Evolutionary conservation across 2,329 filamentous ascomycete species (phyloP), one percentile per base, ranked within the genome.

Genomic region (Dactylellina cionopaga): DNA sequence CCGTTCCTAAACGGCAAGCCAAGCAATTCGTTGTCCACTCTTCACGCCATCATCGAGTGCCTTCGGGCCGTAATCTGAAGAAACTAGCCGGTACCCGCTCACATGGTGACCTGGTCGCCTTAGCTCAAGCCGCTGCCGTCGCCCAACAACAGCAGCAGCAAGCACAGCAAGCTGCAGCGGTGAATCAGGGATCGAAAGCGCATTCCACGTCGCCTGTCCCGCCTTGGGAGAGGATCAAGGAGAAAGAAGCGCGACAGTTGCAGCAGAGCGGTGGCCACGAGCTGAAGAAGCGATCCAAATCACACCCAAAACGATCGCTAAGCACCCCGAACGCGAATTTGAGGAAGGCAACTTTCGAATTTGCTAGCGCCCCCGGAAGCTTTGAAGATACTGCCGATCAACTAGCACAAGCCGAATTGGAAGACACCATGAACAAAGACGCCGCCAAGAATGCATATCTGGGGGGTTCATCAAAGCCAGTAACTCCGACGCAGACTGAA

Each of bases 21-120:
- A 74, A 74, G 47, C 69, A 74, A 52, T 74, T 68, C 69, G 69
- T 68, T 59, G 69, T 74, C 39, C 69, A 74, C 49, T 55, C n/a
- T n/a, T 58, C 69, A 62, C 69, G 69, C 55, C 69, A 74, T 54
- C 54, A 74, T 58, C 69, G 69, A 55, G 69, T 74, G 25, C 69
- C 69, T 25, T 66, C 62, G 15, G 69, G 63, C 39, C 62, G 62
- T 25, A 68, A 74, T 51, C 63, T 66, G 37, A 74, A 74, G 51
- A 74, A 74, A 46, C 69, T 74, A 17, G 66, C 66, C 44, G 68
- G 59, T 27, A 65, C 68, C 46, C 68, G 68, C 29, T 74, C 69
- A 33, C 69, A 74, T 58, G 62, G 69, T 62, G 69, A 74, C 56
- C 69, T 74, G 31, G 68, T 72, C 43, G 68, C 68, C 41, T 39